A percentile compares a stretch with the other conserved stretches of the same genome.
Conservation (phyloP, 345 rosid genomes). For the Gossypium thurberi region DNA sequence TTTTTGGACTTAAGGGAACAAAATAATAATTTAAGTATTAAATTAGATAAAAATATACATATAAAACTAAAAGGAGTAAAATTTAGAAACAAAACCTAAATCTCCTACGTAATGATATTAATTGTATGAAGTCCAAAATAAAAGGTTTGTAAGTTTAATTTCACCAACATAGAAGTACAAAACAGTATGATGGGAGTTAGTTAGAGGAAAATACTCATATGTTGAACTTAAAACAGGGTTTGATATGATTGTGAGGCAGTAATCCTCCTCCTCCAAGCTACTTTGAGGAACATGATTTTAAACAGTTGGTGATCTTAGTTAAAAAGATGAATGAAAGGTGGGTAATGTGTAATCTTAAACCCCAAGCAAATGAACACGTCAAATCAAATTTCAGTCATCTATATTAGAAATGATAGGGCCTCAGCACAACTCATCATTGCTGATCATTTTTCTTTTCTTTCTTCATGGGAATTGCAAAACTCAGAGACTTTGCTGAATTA, state of each 20-base stretch:
- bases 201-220: neutral
- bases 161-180: neutral
- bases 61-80: too few relatives aligned
- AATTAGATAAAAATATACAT: too few relatives aligned
- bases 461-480: neutral
- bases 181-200: neutral
- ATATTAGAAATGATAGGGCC: neutral
- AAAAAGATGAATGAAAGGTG: neutral
- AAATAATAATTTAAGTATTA: too few relatives aligned
- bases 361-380: conserved; percentile 7
- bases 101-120: neutral
- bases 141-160: too few relatives aligned
- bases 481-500: neutral
- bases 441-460: neutral
- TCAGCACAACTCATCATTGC: neutral
- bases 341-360: neutral
- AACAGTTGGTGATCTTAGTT: neutral
- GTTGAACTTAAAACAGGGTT: neutral
- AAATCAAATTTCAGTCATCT: neutral
- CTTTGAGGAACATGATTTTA: neutral
- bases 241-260: neutral
- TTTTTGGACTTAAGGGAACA: too few relatives aligned
- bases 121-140: neutral
- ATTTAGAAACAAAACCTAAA: too few relatives aligned
- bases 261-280: neutral